Conservation (phyloP, 306 rosid species). For the Parietaria judaica region DNA sequence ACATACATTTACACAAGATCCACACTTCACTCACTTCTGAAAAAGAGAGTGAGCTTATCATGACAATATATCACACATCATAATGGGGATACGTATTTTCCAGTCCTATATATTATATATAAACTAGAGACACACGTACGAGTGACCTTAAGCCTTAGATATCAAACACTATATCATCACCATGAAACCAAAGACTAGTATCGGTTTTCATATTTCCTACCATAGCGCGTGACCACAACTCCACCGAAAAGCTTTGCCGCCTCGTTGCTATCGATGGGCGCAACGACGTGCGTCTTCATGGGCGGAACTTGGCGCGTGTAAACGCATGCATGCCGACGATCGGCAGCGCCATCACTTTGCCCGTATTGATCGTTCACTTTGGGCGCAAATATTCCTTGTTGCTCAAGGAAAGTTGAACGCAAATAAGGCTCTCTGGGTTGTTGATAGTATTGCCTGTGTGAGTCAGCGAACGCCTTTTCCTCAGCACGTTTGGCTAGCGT, state of each 20-base stretch:
- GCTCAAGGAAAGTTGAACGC: not conserved
- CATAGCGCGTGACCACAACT: not conserved
- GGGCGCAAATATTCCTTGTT: not conserved
- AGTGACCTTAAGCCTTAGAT: not conserved
- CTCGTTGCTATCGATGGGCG: slow-evolving; percentile 9
- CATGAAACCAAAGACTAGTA: too few species aligned
- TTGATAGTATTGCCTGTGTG: not conserved
- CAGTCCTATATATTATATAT: too few species aligned
- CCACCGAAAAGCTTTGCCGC: slow-evolving; percentile 12
- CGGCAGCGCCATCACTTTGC: not conserved
- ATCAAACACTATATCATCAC: not conserved
- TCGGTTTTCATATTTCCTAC: not conserved
- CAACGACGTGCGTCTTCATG: not conserved
- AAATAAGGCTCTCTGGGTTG: not conserved
- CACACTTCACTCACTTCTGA: not conserved
- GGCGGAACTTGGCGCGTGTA: not conserved
- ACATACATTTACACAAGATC: not conserved
- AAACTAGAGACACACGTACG: not conserved
- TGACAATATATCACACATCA: too few species aligned
- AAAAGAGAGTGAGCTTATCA: not conserved
- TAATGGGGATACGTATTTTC: not conserved
- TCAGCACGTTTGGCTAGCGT: not conserved
- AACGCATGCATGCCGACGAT: not conserved
- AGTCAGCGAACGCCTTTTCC: not conserved
- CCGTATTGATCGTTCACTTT: not conserved